phyloP scores from a whole-genome alignment of 1,284 basidiomycete species.

The Hemileia vastatrix region DNA sequence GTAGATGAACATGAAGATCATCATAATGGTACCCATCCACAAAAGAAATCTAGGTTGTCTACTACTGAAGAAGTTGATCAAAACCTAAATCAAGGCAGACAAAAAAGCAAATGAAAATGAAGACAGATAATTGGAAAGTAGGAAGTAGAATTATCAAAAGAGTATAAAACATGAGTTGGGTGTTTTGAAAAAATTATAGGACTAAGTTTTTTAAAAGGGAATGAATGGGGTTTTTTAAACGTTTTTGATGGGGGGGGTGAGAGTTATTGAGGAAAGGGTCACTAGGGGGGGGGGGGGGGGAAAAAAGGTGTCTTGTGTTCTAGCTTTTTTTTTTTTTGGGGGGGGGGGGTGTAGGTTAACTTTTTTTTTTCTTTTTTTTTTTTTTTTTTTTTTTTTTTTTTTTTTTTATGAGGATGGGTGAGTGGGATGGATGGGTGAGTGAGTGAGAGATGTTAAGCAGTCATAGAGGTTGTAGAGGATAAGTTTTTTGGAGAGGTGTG shows the following conservation, averaged over 20 bases:
- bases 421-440: no score
- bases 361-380: no score
- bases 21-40: background rate
- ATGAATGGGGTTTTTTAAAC: no score
- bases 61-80: slow-evolving; percentile 48
- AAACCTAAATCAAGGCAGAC: background rate
- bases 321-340: background rate
- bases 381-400: background rate
- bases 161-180: slow-evolving; percentile 58
- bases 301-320: no score
- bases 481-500: no score
- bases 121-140: slow-evolving; percentile 49
- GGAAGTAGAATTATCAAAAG: slow-evolving; percentile 49
- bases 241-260: slow-evolving; percentile 53
- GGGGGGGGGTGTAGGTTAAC: background rate
- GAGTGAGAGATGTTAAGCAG: no score
- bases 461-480: no score
- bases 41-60: slow-evolving; percentile 18
- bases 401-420: no score
- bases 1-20: slow-evolving; percentile 14
- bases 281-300: no score
- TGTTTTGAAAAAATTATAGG: slow-evolving; percentile 60
- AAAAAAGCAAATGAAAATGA: slow-evolving; percentile 51
- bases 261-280: slow-evolving; percentile 40
- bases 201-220: slow-evolving; percentile 61